Evolutionary conservation across 2,329 filamentous ascomycete genomes (phyloP), one percentile per base, ranked within the genome.

Genomic region (Fusarium phyllophilum): DNA sequence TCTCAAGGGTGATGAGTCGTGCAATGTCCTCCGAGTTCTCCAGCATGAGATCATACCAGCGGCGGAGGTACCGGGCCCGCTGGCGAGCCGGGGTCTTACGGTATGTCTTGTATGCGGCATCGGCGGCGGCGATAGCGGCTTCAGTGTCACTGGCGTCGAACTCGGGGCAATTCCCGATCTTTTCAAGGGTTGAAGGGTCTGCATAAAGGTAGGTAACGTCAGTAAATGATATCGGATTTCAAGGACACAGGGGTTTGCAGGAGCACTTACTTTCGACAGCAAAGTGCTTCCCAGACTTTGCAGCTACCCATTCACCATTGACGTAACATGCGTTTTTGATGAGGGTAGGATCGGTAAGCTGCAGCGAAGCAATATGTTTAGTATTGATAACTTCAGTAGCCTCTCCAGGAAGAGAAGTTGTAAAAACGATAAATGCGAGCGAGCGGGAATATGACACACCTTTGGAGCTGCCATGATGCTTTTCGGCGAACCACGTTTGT

Each of bases 231-330:
- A 13, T 38, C 29, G 26, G 26, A 48, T 13, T 58, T 38, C n/a
- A 31, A 38, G 38, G n/a, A 36, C 24, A 24, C 29, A 39, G 51
- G 46, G 63, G 36, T 59, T 61, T 57, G 61, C 56, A 64, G 69
- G 66, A 57, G 55, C 38, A 72, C 78, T 66, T 83, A 90, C 89
- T 90, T 74, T 87, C 86, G 65, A 95, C 90, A 77, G 93, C 88
- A 79, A 95, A 96, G 49, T 89, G 93, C 85, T 93, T 88, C 72
- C 91, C 91, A 4, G 92, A 93, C 77, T 89, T 88, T 69, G 93
- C 92, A 75, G 85, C 85, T 65, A 94, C 88, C 91, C 93, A 96
- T 86, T 94, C 86, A 78, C 93, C 93, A 81, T 95, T 93, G 78
- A 95, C 89, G 79, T 92, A 95, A 69, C 89, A 86, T 80, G 92